These are phyloP conservation scores for Aspergillus fumigatiaffinis DNA, from an alignment of 2,329 filamentous ascomycete genomes.

Conservation along the genomic window DNA sequence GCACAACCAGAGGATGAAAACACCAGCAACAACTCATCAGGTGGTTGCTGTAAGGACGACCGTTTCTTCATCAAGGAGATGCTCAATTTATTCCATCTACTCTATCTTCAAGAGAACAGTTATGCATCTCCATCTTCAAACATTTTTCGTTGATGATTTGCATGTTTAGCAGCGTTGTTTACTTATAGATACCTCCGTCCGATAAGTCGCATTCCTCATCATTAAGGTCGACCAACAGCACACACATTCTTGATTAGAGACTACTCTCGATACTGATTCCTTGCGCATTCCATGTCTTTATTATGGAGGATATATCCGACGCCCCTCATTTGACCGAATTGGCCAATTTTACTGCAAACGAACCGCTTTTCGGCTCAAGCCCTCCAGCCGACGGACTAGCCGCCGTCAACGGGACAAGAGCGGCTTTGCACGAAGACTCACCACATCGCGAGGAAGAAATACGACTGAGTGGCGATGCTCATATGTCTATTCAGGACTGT, in stretches of 20 bases:
- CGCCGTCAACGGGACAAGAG: neutral
- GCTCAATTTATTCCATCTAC: neutral
- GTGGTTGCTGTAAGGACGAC: neutral
- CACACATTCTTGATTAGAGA: neutral
- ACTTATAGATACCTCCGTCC: neutral
- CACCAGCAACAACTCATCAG: constrained; percentile 8
- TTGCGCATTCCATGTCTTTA: neutral
- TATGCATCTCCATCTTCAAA: neutral
- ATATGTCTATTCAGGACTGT: constrained; percentile 20
- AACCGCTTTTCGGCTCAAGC: neutral
- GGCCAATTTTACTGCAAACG: neutral
- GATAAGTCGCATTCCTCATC: neutral
- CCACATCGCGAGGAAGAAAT: constrained; percentile 7
- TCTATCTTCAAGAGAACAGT: neutral
- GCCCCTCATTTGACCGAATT: neutral
- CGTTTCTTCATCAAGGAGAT: neutral
- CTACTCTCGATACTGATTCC: neutral
- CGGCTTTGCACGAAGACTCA: neutral
- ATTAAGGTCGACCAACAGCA: too few relatives aligned
- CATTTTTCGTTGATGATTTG: neutral
- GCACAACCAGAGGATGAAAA: constrained; percentile 13
- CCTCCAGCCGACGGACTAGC: neutral
- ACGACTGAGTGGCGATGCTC: constrained; percentile 15
- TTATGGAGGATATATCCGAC: constrained; percentile 1
- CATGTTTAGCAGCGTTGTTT: neutral